Evolutionary conservation across 169 alveolate species (phyloP).

Genomic region (Toxoplasma gondii): DNA sequence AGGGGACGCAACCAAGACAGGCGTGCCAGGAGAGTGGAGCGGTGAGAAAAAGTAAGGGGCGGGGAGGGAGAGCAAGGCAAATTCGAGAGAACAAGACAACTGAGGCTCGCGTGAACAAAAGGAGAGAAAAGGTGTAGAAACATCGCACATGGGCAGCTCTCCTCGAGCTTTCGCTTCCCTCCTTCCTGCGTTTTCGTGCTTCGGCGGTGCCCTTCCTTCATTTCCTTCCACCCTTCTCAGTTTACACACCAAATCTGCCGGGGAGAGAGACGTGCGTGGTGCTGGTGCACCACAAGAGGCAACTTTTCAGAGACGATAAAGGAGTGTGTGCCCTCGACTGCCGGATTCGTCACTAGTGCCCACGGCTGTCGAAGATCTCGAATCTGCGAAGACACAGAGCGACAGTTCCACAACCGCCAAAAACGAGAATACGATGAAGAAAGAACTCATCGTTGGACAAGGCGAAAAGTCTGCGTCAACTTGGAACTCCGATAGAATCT

Average conservation of each 20-base stretch:
- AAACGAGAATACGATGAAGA: too few relatives aligned
- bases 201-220: too few relatives aligned
- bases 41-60: too few relatives aligned
- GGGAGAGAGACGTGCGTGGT: constrained; percentile 43
- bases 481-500: background rate
- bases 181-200: too few relatives aligned
- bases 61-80: too few relatives aligned
- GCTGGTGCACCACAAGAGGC: constrained; percentile 51
- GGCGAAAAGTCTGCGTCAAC: background rate
- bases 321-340: constrained; percentile 41
- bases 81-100: too few relatives aligned
- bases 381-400: constrained; percentile 7
- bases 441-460: background rate
- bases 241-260: constrained; percentile 45
- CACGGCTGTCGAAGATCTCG: constrained; percentile 11
- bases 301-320: background rate
- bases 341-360: constrained; percentile 52
- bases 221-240: too few relatives aligned
- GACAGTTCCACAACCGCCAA: background rate
- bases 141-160: background rate
- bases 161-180: background rate
- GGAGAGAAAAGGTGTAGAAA: too few relatives aligned
- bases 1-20: too few relatives aligned
- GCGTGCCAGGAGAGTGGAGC: too few relatives aligned
- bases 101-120: too few relatives aligned